Percentiles rank a stretch among this genome's conserved stretches.
phyloP scores from a whole-genome alignment of 2,329 filamentous ascomycete species.

The Fusarium neocosmosporiellum region DNA sequence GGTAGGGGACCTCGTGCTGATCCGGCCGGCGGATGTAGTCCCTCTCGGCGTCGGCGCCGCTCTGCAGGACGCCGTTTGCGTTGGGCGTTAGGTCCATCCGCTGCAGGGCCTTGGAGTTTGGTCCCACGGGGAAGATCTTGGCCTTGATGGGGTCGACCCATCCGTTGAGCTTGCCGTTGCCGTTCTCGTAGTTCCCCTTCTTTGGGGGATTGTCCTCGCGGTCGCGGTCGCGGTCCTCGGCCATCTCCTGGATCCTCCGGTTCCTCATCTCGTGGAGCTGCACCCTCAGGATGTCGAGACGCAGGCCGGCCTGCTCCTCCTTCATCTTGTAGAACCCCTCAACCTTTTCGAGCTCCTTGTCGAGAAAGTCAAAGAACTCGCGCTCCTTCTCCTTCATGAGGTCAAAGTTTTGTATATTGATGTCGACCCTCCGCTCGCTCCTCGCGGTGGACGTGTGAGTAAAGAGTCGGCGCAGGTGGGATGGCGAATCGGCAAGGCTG shows the following conservation, averaged over 20 bases:
- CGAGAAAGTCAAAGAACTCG: constrained; percentile 90
- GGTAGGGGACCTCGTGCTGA: constrained; percentile 76
- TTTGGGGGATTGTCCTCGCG: constrained; percentile 43
- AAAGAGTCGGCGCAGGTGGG: constrained; percentile 50
- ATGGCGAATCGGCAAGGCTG: constrained; percentile 40
- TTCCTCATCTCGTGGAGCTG: constrained; percentile 96
- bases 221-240: constrained; percentile 52
- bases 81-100: constrained; percentile 64
- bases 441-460: constrained; percentile 44
- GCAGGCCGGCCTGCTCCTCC: constrained; percentile 83
- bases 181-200: constrained; percentile 32
- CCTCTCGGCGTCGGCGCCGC: constrained; percentile 52
- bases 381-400: constrained; percentile 78
- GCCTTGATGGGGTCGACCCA: constrained; percentile 67
- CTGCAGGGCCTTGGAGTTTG: constrained; percentile 70
- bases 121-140: constrained; percentile 66
- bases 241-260: constrained; percentile 78
- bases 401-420: constrained; percentile 60
- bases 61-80: constrained; percentile 44
- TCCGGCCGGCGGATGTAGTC: constrained; percentile 64
- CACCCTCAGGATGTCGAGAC: constrained; percentile 77
- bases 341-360: constrained; percentile 88
- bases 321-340: constrained; percentile 90
- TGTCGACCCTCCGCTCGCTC: constrained; percentile 51
- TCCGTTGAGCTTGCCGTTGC: constrained; percentile 44